Conservation (phyloP, 2,329 filamentous ascomycete species). For the Diaporthe nobilis region DNA sequence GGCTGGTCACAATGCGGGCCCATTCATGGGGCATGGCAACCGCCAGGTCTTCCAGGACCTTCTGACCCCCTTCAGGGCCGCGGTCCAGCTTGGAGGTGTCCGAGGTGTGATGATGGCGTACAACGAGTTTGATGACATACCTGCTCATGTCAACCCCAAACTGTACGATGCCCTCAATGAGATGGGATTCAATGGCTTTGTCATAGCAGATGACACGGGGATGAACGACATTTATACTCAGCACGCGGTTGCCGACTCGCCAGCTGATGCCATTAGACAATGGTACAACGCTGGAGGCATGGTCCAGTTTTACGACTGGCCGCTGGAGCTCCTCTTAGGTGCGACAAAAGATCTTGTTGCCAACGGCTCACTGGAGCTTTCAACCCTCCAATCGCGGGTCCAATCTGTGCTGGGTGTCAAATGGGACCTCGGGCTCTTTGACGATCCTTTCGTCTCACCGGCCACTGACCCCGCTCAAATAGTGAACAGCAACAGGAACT, state of each 20-base stretch:
- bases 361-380: conserved; percentile 53
- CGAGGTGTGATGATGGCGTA: conserved; percentile 62
- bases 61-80: conserved; percentile 59
- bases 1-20: conserved; percentile 58
- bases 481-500: conserved; percentile 51
- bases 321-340: conserved; percentile 55
- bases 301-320: conserved; percentile 61
- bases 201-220: conserved; percentile 59
- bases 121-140: conserved; percentile 58
- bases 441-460: conserved; percentile 54
- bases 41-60: conserved; percentile 59
- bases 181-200: conserved; percentile 58
- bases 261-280: conserved; percentile 56
- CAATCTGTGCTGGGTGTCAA: conserved; percentile 56
- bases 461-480: conserved; percentile 52
- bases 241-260: conserved; percentile 55
- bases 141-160: conserved; percentile 56
- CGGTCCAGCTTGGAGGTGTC: conserved; percentile 57
- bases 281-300: conserved; percentile 62
- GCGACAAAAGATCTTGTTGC: conserved; percentile 52
- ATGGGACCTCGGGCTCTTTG: conserved; percentile 59
- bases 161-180: conserved; percentile 55
- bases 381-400: conserved; percentile 54
- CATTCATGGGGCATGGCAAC: conserved; percentile 59
- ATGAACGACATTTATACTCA: conserved; percentile 52